Evolutionary conservation across 2,329 filamentous ascomycete species (phyloP).

Genomic region (Paracoccidioides lutzii): DNA sequence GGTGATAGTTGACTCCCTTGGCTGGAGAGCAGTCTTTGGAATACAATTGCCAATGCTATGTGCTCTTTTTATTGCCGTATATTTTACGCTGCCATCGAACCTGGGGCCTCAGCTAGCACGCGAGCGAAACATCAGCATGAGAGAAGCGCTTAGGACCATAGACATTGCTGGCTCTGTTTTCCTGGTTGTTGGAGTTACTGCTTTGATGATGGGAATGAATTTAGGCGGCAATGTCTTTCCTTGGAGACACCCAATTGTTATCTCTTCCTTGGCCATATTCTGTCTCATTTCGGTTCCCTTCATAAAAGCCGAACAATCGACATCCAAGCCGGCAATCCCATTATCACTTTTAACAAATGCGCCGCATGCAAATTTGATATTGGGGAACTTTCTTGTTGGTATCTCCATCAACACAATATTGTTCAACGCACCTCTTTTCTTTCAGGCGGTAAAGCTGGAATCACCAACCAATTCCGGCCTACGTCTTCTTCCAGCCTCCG

Average conservation of each 20-base stretch:
- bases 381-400: constrained; percentile 39
- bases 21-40: constrained; percentile 32
- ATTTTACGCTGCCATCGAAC: constrained; percentile 33
- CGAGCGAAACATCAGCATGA: constrained; percentile 26
- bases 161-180: constrained; percentile 38
- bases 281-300: constrained; percentile 26
- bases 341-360: constrained; percentile 33
- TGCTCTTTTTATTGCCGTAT: constrained; percentile 22
- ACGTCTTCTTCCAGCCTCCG: constrained; percentile 51
- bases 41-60: constrained; percentile 39
- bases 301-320: constrained; percentile 29
- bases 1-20: constrained; percentile 26
- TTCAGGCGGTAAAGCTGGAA: constrained; percentile 59
- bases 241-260: constrained; percentile 38
- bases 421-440: constrained; percentile 62
- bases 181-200: constrained; percentile 33
- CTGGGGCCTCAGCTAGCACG: constrained; percentile 35
- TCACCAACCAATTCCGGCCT: constrained; percentile 60
- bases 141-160: constrained; percentile 34
- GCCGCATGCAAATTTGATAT: constrained; percentile 37
- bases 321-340: constrained; percentile 38
- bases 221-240: constrained; percentile 40
- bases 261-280: constrained; percentile 33
- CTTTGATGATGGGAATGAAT: constrained; percentile 39
- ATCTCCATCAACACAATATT: constrained; percentile 44